phyloP scores from a whole-genome alignment of 208 protist species.

The Trypanosoma theileri region DNA sequence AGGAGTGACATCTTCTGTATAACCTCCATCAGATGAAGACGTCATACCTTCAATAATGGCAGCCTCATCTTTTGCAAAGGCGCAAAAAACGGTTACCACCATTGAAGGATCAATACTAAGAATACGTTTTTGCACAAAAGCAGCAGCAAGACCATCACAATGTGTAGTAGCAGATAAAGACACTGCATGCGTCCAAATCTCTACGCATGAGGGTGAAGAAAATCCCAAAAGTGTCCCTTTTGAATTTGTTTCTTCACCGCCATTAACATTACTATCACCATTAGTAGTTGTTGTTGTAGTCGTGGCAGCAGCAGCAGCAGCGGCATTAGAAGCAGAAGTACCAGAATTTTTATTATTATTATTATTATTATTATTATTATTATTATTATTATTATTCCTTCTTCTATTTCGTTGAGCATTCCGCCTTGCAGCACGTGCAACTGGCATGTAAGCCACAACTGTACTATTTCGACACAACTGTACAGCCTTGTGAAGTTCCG shows the following conservation, averaged over 20 bases:
- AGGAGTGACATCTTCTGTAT: not conserved
- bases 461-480: conserved; percentile 32
- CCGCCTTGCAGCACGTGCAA: not conserved
- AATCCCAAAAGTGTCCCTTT: conserved; percentile 27
- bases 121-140: conserved; percentile 54
- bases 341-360: not conserved
- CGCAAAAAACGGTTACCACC: conserved; percentile 19
- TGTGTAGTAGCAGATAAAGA: conserved; percentile 33
- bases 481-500: conserved; percentile 51
- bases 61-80: conserved; percentile 14
- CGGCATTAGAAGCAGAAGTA: too few relatives aligned
- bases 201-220: conserved; percentile 61
- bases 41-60: conserved; percentile 22
- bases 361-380: not conserved
- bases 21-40: not conserved
- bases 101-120: conserved; percentile 14
- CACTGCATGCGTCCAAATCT: conserved; percentile 81
- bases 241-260: conserved; percentile 11
- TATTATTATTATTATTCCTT: conserved; percentile 1
- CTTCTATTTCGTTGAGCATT: not conserved
- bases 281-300: too few relatives aligned
- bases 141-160: conserved; percentile 57
- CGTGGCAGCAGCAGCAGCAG: too few relatives aligned
- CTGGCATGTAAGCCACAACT: conserved; percentile 7
- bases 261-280: conserved; percentile 20